Evolutionary conservation across 75 land plant genomes (phyloP).

Genomic region (Cunninghamia lanceolata): DNA sequence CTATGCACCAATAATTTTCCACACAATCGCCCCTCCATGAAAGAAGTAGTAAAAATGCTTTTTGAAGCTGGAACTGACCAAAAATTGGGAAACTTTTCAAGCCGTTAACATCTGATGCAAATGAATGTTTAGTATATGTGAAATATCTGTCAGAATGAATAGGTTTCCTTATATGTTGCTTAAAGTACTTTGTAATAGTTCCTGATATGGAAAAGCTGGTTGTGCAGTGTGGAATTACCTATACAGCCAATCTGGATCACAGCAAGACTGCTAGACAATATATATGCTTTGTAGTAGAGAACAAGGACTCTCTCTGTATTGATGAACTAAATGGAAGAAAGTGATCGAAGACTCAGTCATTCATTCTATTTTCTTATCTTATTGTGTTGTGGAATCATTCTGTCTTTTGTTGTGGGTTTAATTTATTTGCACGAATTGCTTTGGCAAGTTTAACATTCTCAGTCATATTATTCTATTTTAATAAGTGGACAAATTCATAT

Average conservation of each 20-base stretch:
- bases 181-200: neutral
- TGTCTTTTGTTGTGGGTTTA: neutral
- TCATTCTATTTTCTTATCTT: neutral
- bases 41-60: conserved; percentile 20
- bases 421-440: neutral
- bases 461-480: too few species aligned
- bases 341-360: neutral
- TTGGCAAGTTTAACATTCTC: neutral
- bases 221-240: neutral
- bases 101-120: neutral
- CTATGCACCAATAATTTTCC: conserved; percentile 18
- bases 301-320: neutral
- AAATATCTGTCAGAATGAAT: neutral
- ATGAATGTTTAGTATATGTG: neutral
- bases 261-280: neutral
- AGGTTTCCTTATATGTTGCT: neutral
- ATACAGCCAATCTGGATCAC: neutral
- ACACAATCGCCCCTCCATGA: conserved; percentile 18
- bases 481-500: too few species aligned
- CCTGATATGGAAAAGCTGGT: neutral
- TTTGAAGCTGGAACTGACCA: neutral
- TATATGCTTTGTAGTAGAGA: neutral
- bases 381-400: neutral
- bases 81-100: neutral
- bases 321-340: neutral